Evolutionary conservation across 495 filamentous ascomycete species (phyloP).

Genomic region (Astrocystis sublimbata): DNA sequence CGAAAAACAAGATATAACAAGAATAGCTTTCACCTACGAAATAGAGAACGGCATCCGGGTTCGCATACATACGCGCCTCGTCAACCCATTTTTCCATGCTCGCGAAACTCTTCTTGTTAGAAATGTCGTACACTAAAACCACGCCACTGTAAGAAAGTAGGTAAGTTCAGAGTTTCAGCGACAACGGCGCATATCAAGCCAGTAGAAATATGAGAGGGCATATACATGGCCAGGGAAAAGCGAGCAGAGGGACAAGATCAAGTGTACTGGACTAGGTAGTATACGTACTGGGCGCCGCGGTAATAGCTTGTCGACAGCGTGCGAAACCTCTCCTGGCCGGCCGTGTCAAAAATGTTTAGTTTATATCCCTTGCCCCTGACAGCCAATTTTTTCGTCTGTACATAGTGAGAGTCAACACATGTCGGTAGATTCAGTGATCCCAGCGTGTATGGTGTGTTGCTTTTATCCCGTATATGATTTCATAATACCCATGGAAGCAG

Average conservation of each 20-base stretch:
- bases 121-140: slow-evolving; percentile 62
- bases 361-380: slow-evolving; percentile 57
- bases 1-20: background rate
- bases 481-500: background rate
- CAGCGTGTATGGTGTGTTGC: background rate
- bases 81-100: slow-evolving; percentile 61
- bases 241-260: background rate
- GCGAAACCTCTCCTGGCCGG: slow-evolving; percentile 60
- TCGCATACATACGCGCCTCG: slow-evolving; percentile 56
- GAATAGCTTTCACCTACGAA: slow-evolving; percentile 39
- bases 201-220: background rate
- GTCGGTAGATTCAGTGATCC: background rate
- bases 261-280: slow-evolving; percentile 21
- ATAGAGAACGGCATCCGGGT: slow-evolving; percentile 53
- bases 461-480: background rate
- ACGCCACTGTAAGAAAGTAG: slow-evolving; percentile 37
- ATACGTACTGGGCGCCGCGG: slow-evolving; percentile 51
- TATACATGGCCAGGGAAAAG: background rate
- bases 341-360: slow-evolving; percentile 61
- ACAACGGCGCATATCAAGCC: no score
- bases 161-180: no score
- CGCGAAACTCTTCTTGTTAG: slow-evolving; percentile 54
- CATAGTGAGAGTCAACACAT: background rate
- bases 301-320: slow-evolving; percentile 63
- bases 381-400: slow-evolving; percentile 48